phyloP scores from a whole-genome alignment of 2,329 filamentous ascomycete genomes.

The Colletotrichum sp. region DNA sequence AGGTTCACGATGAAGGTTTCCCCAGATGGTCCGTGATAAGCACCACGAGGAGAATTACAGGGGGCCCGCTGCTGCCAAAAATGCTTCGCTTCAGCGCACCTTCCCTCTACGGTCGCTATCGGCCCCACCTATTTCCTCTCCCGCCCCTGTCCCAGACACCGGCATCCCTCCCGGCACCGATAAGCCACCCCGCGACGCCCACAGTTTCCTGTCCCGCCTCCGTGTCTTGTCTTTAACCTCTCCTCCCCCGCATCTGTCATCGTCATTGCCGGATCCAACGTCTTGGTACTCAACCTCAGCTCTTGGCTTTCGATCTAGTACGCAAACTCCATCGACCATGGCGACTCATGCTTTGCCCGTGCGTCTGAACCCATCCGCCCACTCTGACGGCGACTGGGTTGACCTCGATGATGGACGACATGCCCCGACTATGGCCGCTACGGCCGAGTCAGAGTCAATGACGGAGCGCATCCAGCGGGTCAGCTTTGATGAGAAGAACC shows the following conservation, averaged over 20 bases:
- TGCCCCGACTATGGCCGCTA: background rate
- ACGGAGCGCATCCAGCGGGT: constrained; percentile 48
- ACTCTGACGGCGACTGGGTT: background rate
- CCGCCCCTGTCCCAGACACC: background rate
- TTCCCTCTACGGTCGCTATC: background rate
- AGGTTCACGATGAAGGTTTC: background rate
- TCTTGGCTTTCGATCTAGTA: background rate
- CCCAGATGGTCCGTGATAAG: background rate
- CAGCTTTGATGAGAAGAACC: constrained; percentile 47
- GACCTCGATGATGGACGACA: background rate
- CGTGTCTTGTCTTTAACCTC: constrained; percentile 1
- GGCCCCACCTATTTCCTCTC: background rate
- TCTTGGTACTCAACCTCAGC: background rate
- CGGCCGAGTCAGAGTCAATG: constrained; percentile 32
- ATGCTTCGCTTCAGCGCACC: background rate
- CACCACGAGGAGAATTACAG: background rate
- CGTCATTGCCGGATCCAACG: background rate
- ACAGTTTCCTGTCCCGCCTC: background rate
- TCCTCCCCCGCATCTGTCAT: background rate
- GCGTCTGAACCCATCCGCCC: background rate
- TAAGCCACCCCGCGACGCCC: constrained; percentile 6
- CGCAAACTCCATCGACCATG: background rate
- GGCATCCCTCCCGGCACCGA: constrained; percentile 1
- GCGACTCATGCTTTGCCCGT: background rate
- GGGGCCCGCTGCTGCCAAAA: background rate